Evolutionary conservation across 768 basidiomycete species (phyloP).

Genomic region (Mycena pura): DNA sequence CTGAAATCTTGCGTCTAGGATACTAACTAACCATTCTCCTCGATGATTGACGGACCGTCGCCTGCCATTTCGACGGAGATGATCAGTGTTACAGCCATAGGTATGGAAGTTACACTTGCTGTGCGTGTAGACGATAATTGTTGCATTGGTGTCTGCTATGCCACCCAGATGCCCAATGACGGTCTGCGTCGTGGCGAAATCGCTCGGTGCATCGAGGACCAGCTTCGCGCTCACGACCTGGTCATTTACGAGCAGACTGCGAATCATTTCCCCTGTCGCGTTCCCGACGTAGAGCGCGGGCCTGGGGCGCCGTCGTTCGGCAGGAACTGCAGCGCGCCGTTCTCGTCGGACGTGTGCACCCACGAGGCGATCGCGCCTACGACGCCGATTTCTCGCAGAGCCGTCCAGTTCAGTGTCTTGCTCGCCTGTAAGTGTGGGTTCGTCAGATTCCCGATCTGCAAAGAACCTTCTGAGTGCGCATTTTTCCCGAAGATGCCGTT

Average conservation of each 20-base stretch:
- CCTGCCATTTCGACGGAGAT: no score
- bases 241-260: constrained; percentile 26
- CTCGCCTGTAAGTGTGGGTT: constrained; percentile 41
- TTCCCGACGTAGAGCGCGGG: constrained; percentile 39
- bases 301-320: constrained; percentile 36
- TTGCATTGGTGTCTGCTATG: constrained; percentile 25
- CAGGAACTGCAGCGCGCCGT: constrained; percentile 38
- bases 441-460: constrained; percentile 36
- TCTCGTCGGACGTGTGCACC: constrained; percentile 37
- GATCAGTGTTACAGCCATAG: no score
- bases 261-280: constrained; percentile 36
- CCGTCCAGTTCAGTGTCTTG: constrained; percentile 36
- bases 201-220: constrained; percentile 37
- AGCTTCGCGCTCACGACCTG: constrained; percentile 34
- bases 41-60: constrained; percentile 39
- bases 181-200: constrained; percentile 29
- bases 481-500: background rate
- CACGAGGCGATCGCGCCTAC: constrained; percentile 35
- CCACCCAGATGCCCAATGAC: constrained; percentile 35
- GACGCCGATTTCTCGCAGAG: constrained; percentile 30
- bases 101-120: constrained; percentile 21
- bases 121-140: constrained; percentile 38
- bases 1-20: background rate
- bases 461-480: background rate
- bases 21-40: constrained; percentile 36